phyloP scores from a whole-genome alignment of 2,329 filamentous ascomycete species.

The Hypoxylon sp. region DNA sequence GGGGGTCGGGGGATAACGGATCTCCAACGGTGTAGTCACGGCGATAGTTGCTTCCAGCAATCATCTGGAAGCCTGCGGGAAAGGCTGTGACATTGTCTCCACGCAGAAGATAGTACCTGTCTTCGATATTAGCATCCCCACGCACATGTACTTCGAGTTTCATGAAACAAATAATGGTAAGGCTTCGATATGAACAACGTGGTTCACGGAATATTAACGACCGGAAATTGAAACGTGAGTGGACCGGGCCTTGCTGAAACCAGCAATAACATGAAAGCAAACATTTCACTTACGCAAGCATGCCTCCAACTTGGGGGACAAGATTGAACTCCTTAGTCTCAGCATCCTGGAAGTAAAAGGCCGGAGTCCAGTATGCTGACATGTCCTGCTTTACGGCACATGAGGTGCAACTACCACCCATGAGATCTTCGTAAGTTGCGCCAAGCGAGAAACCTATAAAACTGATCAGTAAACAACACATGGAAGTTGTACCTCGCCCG shows the following conservation, averaged over 20 bases:
- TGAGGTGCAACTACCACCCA: constrained; percentile 79
- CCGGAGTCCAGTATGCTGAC: constrained; percentile 90
- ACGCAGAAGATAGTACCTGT: constrained; percentile 86
- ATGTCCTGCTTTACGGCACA: constrained; percentile 85
- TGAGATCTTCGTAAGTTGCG: constrained; percentile 71
- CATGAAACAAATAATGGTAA: too few species aligned
- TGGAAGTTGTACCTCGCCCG: not conserved
- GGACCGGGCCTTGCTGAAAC: not conserved
- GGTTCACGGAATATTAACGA: not conserved
- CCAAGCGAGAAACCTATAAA: constrained; percentile 73
- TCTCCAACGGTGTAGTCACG: constrained; percentile 80
- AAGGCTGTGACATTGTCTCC: constrained; percentile 78
- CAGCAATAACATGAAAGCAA: constrained; percentile 4
- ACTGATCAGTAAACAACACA: constrained; percentile 9
- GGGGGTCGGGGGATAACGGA: constrained; percentile 73
- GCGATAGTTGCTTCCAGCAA: constrained; percentile 79
- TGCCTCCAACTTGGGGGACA: constrained; percentile 83
- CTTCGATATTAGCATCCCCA: constrained; percentile 39
- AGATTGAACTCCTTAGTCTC: constrained; percentile 75
- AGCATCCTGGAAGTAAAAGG: constrained; percentile 80
- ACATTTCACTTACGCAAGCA: constrained; percentile 79
- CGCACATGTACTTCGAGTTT: not conserved
- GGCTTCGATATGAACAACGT: not conserved
- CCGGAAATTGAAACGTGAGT: not conserved
- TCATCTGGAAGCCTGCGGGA: constrained; percentile 83